Evolutionary conservation across 306 rosid genomes (phyloP).

Genomic region (Purshia tridentata): DNA sequence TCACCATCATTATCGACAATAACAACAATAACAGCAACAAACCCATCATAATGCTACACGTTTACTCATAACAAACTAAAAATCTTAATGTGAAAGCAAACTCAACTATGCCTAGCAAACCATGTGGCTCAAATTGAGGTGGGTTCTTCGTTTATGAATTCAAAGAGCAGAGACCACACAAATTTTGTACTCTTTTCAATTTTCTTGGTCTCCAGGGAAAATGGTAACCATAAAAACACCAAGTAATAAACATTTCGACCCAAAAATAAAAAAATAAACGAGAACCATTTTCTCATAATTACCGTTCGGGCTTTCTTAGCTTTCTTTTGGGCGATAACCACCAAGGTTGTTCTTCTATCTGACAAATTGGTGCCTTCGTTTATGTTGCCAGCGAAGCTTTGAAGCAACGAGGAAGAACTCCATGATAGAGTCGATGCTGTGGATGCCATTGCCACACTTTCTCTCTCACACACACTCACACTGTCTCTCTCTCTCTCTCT

Average conservation of each 20-base stretch:
- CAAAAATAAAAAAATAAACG: too few species aligned
- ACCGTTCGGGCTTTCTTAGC: conserved; percentile 79
- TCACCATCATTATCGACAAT: background rate
- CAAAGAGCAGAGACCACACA: background rate
- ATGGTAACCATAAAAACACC: background rate
- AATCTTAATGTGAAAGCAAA: background rate
- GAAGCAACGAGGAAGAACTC: conserved; percentile 49
- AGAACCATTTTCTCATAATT: conserved; percentile 18
- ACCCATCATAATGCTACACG: background rate
- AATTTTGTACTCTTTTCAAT: background rate
- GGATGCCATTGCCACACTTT: conserved; percentile 56
- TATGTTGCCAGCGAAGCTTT: conserved; percentile 37
- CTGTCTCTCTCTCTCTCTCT: background rate
- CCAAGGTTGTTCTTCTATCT: conserved; percentile 28
- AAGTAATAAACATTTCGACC: too few species aligned
- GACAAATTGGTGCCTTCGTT: conserved; percentile 39
- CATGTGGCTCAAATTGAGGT: conserved; percentile 7
- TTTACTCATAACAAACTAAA: background rate
- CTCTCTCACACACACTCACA: background rate
- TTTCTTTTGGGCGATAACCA: conserved; percentile 75
- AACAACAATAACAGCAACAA: background rate
- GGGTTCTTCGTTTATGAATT: background rate
- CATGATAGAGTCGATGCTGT: conserved; percentile 61
- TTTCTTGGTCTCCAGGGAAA: background rate
- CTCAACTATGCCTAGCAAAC: background rate